These are phyloP conservation scores for Amyloporia xantha DNA, from an alignment of 768 basidiomycete genomes.

Conservation along the genomic window DNA sequence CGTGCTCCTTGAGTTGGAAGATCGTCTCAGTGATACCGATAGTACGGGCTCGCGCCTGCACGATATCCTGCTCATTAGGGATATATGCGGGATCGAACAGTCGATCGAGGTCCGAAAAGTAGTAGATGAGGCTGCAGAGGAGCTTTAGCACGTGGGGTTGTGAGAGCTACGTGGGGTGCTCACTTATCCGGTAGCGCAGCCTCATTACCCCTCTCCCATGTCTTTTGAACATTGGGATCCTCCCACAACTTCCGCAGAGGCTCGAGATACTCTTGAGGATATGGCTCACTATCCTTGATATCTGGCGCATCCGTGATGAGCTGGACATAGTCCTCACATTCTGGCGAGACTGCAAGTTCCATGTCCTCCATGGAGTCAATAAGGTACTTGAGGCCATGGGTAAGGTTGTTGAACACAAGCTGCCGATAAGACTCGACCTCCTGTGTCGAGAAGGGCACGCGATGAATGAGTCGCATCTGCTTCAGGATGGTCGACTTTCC, in stretches of 20 bases:
- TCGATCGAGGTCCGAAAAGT: slow-evolving; percentile 72
- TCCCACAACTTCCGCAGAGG: slow-evolving; percentile 70
- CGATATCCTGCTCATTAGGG: slow-evolving; percentile 83
- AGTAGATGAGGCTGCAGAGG: slow-evolving; percentile 57
- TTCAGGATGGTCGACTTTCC: slow-evolving; percentile 92
- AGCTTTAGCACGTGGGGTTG: slow-evolving; percentile 7
- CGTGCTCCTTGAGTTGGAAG: slow-evolving; percentile 71
- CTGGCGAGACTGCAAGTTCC: slow-evolving; percentile 63
- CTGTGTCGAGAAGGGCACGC: slow-evolving; percentile 69
- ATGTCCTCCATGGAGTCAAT: slow-evolving; percentile 89
- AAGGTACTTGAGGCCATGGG: slow-evolving; percentile 74
- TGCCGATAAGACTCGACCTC: slow-evolving; percentile 90
- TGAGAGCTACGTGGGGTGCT: slow-evolving; percentile 16
- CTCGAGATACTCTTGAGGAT: slow-evolving; percentile 59
- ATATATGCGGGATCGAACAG: slow-evolving; percentile 67
- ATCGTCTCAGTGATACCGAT: slow-evolving; percentile 89
- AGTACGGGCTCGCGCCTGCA: slow-evolving; percentile 79
- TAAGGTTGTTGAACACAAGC: slow-evolving; percentile 88
- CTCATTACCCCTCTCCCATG: slow-evolving; percentile 82
- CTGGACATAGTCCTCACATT: slow-evolving; percentile 50
- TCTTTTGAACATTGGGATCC: slow-evolving; percentile 67
- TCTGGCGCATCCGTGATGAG: slow-evolving; percentile 65
- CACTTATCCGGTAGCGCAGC: slow-evolving; percentile 90
- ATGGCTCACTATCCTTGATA: slow-evolving; percentile 74
- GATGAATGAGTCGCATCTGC: slow-evolving; percentile 98